Evolutionary conservation across 306 rosid species (phyloP), one percentile per base, ranked within the genome.

Genomic region (peach (Prunus persica)): DNA sequence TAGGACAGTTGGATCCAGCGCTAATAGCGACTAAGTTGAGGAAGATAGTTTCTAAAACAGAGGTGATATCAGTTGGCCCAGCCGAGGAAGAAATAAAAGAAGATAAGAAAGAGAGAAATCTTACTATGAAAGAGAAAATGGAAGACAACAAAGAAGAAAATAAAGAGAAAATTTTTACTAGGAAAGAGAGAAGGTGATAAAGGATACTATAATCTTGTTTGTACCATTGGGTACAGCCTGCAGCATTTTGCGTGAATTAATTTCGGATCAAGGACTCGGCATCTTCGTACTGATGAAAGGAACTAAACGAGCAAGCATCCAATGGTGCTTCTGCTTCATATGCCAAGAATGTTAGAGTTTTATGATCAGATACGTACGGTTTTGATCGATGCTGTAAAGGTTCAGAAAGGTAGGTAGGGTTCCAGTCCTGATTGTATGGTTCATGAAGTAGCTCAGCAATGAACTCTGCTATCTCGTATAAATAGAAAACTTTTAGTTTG

Each of bases 361-460:
- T 6, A 52, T 3, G 16, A 7, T 51, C 56, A 51, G 56, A 51
- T 51, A 6, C n/a, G 20, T 51, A 6, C 56, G 16, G 6, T 16
- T 51, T 51, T 49, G 43, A 38, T 38, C 2, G 8, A 38, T 38
- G 43, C 9, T 38, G 43, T 38, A 6, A 16, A 1, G 22, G 18
- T 6, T 52, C 57, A 52, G 57, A 52, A 18, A 45, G 77, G 72
- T 50, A 78, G 69, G 50, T 77, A 62, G n/a, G 79, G 70, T 58
- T 77, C 41, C 60, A 73, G 67, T 82, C 77, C 81, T 32, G 89
- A 86, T 43, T 67, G 54, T 68, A 28, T 74, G 65, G 51, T 67
- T n/a, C 76, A 28, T 62, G 78, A 83, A 63, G 76, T 30, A 38
- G 9, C 43, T 38, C 43, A 38, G 41, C 41, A 34, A 34, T 34